Evolutionary conservation across 2,329 filamentous ascomycete species (phyloP).

Genomic region (Zalaria sp.): DNA sequence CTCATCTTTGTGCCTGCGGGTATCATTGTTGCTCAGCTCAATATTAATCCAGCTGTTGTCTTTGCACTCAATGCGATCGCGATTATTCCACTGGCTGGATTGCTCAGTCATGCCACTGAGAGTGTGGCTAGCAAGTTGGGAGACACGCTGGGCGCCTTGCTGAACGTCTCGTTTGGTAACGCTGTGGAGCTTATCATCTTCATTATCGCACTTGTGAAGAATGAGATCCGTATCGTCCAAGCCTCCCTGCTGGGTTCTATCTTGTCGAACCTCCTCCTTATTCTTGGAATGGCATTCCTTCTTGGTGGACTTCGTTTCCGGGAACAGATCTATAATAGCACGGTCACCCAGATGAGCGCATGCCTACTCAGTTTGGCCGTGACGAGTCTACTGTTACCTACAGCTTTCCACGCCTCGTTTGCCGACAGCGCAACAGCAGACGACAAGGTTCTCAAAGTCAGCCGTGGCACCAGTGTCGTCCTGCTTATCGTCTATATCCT

Average conservation of each 20-base stretch:
- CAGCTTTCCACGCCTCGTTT: conserved; percentile 86
- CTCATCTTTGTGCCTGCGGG: conserved; percentile 67
- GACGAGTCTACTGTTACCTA: conserved; percentile 71
- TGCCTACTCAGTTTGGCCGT: conserved; percentile 83
- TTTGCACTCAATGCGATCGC: conserved; percentile 39
- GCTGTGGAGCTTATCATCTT: conserved; percentile 40
- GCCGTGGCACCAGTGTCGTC: conserved; percentile 77
- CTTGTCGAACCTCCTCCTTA: conserved; percentile 73
- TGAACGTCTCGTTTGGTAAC: conserved; percentile 39
- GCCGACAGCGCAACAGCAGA: conserved; percentile 41
- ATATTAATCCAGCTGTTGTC: conserved; percentile 27
- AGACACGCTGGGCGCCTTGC: conserved; percentile 33
- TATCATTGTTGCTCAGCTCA: conserved; percentile 44
- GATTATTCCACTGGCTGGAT: conserved; percentile 35
- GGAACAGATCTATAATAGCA: conserved; percentile 93
- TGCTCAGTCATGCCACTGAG: conserved; percentile 35
- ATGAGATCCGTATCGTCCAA: conserved; percentile 83
- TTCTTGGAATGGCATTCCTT: conserved; percentile 84
- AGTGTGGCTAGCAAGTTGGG: conserved; percentile 32
- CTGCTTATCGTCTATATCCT: conserved; percentile 68
- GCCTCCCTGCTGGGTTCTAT: conserved; percentile 83
- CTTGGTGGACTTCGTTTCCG: conserved; percentile 73
- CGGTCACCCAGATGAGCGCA: conserved; percentile 90
- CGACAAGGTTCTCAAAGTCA: conserved; percentile 62
- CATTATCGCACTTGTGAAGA: conserved; percentile 64